Conservation (phyloP, 805 yeast genomes). For the Candida nonsorbophila region DNA sequence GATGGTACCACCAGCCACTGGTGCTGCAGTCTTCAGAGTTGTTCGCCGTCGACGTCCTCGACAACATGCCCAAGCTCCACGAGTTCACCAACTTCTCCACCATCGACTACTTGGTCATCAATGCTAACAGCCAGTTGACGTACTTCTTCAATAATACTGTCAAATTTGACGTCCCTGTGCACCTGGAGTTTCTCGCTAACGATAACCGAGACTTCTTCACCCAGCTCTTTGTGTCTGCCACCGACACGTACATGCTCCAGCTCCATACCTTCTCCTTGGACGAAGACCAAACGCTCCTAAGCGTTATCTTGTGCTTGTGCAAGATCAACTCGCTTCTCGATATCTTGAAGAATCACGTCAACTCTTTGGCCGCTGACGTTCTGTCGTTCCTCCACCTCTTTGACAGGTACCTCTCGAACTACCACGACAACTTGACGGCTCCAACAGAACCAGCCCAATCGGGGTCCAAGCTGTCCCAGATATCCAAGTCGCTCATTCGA, state of each 20-base stretch:
- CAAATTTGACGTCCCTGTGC: conserved; percentile 2
- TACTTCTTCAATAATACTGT: conserved; percentile 7
- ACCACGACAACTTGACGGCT: conserved; percentile 19
- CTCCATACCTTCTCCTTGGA: conserved; percentile 1
- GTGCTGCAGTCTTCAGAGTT: too few relatives aligned
- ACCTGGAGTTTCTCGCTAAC: conserved; percentile 2
- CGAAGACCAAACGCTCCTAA: conserved; percentile 1
- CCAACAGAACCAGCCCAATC: too few relatives aligned
- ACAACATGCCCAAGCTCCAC: conserved; percentile 5
- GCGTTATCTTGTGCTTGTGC: conserved; percentile 4
- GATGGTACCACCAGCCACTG: too few relatives aligned
- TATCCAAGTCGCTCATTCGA: too few relatives aligned
- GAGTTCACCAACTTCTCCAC: conserved; percentile 4
- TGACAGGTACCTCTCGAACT: conserved; percentile 30
- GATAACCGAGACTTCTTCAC: conserved; percentile 5
- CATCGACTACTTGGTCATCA: conserved; percentile 5
- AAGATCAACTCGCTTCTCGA: conserved; percentile 6
- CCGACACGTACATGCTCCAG: conserved; percentile 1
- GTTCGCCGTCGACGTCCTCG: conserved; percentile 6
- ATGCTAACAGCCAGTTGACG: conserved; percentile 2
- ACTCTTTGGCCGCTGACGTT: conserved; percentile 14
- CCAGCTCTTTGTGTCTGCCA: conserved; percentile 5
- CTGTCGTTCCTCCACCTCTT: conserved; percentile 18
- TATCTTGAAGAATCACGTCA: conserved; percentile 13
- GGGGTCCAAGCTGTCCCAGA: too few relatives aligned